These are phyloP conservation scores for Plasmopara halstedii DNA, from an alignment of 352 stramenopile species.

Conservation along the genomic window DNA sequence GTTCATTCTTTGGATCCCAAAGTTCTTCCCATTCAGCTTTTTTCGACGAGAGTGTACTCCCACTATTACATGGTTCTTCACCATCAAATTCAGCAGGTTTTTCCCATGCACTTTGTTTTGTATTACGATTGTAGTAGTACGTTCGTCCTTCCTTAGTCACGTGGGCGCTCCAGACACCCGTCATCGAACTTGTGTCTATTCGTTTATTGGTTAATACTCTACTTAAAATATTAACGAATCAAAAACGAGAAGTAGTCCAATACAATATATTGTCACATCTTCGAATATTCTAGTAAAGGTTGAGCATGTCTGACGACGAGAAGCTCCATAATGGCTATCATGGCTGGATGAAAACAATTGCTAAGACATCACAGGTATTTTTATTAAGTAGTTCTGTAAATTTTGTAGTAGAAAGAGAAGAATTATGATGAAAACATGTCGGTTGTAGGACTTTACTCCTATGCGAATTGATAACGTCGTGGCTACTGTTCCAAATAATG, in stretches of 20 bases:
- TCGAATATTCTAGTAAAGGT: constrained; percentile 18
- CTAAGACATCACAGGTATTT: constrained; percentile 61
- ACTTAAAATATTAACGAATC: constrained; percentile 14
- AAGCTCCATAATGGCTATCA: constrained; percentile 82
- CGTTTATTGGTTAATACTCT: neutral
- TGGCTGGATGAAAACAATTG: constrained; percentile 84
- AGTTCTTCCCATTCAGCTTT: constrained; percentile 77
- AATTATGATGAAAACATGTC: neutral
- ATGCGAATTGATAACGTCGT: constrained; percentile 46
- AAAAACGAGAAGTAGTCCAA: neutral
- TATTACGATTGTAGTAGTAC: constrained; percentile 86
- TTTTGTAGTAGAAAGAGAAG: neutral
- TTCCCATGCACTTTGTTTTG: constrained; percentile 85
- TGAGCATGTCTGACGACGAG: constrained; percentile 47
- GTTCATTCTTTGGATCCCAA: constrained; percentile 81
- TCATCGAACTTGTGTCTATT: constrained; percentile 8
- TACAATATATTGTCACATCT: constrained; percentile 7
- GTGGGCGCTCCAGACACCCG: constrained; percentile 74
- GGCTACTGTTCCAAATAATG: constrained; percentile 13
- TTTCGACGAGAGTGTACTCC: constrained; percentile 9
- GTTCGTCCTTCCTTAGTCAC: constrained; percentile 77
- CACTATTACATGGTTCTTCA: constrained; percentile 15
- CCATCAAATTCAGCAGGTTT: constrained; percentile 72
- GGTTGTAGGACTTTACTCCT: constrained; percentile 69
- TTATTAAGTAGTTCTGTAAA: neutral